Conservation (phyloP, 768 basidiomycete genomes). For the Chalciporus chontae region DNA sequence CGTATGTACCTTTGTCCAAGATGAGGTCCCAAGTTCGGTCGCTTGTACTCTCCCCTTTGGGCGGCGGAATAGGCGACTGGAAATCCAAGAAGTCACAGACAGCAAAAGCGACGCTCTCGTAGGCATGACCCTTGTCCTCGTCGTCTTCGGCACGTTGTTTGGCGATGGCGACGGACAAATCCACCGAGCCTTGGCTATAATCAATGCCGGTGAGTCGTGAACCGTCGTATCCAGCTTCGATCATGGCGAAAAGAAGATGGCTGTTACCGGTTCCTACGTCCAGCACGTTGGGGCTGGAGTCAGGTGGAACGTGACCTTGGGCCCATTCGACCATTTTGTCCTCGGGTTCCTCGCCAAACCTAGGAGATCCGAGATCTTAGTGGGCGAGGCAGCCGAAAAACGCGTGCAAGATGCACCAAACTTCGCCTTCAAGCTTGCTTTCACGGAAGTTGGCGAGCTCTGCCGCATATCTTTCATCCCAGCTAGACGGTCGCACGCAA, state of each 20-base stretch:
- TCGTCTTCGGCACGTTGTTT: slow-evolving; percentile 29
- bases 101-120: slow-evolving; percentile 43
- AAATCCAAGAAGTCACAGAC: slow-evolving; percentile 64
- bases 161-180: slow-evolving; percentile 59
- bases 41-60: slow-evolving; percentile 1
- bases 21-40: slow-evolving; percentile 62
- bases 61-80: slow-evolving; percentile 37
- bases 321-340: slow-evolving; percentile 82
- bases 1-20: slow-evolving; percentile 86
- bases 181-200: slow-evolving; percentile 71
- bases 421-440: slow-evolving; percentile 79
- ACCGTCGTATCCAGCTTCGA: slow-evolving; percentile 60
- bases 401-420: slow-evolving; percentile 52
- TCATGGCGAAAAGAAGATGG: slow-evolving; percentile 65
- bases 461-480: slow-evolving; percentile 72
- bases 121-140: not conserved
- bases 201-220: slow-evolving; percentile 62
- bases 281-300: slow-evolving; percentile 48
- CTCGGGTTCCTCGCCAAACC: slow-evolving; percentile 77
- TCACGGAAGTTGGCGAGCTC: slow-evolving; percentile 74
- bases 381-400: not conserved
- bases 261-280: slow-evolving; percentile 85
- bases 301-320: slow-evolving; percentile 48
- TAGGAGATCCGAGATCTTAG: slow-evolving; percentile 24
- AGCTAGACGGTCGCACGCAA: slow-evolving; percentile 40